phyloP scores from a whole-genome alignment of 2,329 filamentous ascomycete species.

The Emmonsiellopsis sp. region DNA sequence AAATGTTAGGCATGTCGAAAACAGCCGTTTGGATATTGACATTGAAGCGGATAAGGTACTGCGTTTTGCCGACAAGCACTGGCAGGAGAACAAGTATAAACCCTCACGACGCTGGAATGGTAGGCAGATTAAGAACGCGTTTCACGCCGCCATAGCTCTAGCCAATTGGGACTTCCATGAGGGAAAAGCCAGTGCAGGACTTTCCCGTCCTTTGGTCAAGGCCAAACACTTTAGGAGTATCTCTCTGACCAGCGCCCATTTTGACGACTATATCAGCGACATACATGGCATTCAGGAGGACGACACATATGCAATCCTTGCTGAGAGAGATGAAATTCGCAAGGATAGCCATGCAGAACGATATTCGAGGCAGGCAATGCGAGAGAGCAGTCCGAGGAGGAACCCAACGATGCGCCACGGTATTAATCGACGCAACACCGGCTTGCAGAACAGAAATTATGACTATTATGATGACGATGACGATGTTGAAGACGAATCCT shows the following conservation, averaged over 20 bases:
- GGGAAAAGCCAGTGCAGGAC: not conserved
- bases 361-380: not conserved
- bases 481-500: not conserved
- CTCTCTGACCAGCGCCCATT: constrained; percentile 1
- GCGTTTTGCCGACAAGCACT: constrained; percentile 9
- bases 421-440: not conserved
- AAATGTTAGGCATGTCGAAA: constrained; percentile 13
- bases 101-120: constrained; percentile 23
- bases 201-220: not conserved
- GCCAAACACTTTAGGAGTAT: not conserved
- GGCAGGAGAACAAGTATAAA: constrained; percentile 6
- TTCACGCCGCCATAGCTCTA: constrained; percentile 25
- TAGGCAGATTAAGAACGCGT: constrained; percentile 28
- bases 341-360: not conserved
- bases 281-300: constrained; percentile 1
- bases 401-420: not conserved
- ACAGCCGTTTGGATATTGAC: constrained; percentile 4
- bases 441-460: not conserved
- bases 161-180: constrained; percentile 16
- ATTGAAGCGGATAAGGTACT: constrained; percentile 10
- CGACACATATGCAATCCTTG: not conserved
- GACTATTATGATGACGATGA: not conserved
- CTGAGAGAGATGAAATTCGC: not conserved
- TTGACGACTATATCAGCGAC: constrained; percentile 2
- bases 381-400: not conserved